Evolutionary conservation across 345 rosid species (phyloP).

Genomic region (Gossypium rotundifolium): DNA sequence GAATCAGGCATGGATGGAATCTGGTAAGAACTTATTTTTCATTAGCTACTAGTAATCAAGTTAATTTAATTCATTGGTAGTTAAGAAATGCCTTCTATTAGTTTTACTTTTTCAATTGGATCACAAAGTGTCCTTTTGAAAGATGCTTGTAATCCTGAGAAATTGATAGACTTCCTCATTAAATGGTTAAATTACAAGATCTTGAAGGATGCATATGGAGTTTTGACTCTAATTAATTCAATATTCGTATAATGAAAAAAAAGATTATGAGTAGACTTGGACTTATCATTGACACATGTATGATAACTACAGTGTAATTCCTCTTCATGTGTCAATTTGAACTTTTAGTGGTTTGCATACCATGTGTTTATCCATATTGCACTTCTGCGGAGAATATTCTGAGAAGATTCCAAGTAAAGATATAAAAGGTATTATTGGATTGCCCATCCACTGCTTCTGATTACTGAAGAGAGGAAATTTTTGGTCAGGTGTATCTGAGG

Average conservation of each 20-base stretch:
- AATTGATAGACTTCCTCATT: neutral
- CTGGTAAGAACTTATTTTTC: conserved; percentile 44
- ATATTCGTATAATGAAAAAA: neutral
- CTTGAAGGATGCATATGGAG: neutral
- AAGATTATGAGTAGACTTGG: neutral
- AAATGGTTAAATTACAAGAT: neutral
- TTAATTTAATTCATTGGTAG: neutral
- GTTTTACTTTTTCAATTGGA: conserved; percentile 2
- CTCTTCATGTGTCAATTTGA: neutral
- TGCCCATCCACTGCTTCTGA: neutral
- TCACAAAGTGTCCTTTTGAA: neutral
- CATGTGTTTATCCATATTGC: neutral
- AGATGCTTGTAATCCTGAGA: neutral
- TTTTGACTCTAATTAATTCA: neutral
- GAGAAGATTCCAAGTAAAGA: neutral
- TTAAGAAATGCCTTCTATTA: neutral
- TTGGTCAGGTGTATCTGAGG: conserved; percentile 92
- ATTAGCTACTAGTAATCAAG: neutral
- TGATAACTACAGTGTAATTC: neutral
- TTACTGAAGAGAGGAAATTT: conserved; percentile 1
- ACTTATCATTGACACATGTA: neutral
- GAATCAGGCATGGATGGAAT: conserved; percentile 92
- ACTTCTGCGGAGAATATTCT: neutral
- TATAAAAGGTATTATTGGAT: neutral
- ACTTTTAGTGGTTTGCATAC: conserved; percentile 4